phyloP scores from a whole-genome alignment of 352 stramenopile genomes.

The Globisporangium nagaii region DNA sequence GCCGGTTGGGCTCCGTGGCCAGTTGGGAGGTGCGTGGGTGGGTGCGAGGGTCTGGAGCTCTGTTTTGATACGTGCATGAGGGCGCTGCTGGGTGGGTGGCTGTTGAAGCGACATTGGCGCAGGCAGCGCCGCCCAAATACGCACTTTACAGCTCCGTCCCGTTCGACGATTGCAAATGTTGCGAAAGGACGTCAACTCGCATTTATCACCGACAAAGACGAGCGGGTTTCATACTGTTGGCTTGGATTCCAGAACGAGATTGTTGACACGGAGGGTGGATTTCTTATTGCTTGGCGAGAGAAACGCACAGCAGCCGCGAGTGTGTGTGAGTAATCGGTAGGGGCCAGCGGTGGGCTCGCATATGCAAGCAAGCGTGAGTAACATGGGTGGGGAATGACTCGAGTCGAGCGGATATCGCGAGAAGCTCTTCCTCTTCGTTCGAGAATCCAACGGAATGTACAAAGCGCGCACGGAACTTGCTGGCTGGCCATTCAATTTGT shows the following conservation, averaged over 20 bases:
- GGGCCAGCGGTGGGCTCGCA: background rate
- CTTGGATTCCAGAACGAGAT: background rate
- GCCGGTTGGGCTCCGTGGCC: too few relatives aligned
- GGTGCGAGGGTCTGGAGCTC: too few relatives aligned
- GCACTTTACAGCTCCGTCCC: too few relatives aligned
- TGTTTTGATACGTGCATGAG: too few relatives aligned
- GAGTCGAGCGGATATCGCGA: background rate
- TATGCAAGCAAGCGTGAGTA: conserved; percentile 14
- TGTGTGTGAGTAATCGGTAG: conserved; percentile 1
- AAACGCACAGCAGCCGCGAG: background rate
- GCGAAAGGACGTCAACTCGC: background rate
- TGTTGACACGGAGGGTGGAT: background rate
- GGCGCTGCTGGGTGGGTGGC: too few relatives aligned
- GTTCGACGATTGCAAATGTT: too few relatives aligned
- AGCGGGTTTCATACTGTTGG: background rate
- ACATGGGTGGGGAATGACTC: background rate
- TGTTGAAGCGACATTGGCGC: too few relatives aligned
- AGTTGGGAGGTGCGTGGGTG: too few relatives aligned
- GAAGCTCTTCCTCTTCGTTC: background rate
- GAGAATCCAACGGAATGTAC: background rate
- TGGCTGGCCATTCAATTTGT: background rate
- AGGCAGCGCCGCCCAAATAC: too few relatives aligned
- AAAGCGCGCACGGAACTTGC: too few relatives aligned
- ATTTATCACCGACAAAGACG: background rate
- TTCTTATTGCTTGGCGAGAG: background rate